Percentiles rank a stretch among this genome's conserved stretches.
phyloP scores from a whole-genome alignment of 2,329 filamentous ascomycete genomes.

The Plectosphaerella plurivora region DNA sequence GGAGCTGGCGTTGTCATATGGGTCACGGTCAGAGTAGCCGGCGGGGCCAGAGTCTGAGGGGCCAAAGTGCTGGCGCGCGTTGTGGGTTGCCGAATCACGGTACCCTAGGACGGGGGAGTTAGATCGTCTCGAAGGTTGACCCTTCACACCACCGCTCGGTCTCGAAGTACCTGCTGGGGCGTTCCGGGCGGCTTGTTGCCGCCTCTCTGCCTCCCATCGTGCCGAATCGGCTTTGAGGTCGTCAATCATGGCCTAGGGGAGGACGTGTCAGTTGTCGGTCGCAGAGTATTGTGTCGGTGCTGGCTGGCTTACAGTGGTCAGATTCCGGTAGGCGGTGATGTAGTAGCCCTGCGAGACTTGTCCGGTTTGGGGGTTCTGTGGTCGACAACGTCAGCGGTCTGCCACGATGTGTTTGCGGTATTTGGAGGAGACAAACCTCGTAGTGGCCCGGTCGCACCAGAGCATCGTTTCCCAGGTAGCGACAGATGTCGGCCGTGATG shows the following conservation, averaged over 20 bases:
- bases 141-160: slow-evolving; percentile 42
- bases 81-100: slow-evolving; percentile 47
- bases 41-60: slow-evolving; percentile 23
- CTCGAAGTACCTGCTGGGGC: slow-evolving; percentile 54
- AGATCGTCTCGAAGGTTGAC: slow-evolving; percentile 48
- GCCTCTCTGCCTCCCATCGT: slow-evolving; percentile 57
- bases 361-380: slow-evolving; percentile 48
- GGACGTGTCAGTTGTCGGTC: slow-evolving; percentile 11
- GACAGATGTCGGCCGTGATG: slow-evolving; percentile 79
- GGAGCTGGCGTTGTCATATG: slow-evolving; percentile 32
- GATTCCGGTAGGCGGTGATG: slow-evolving; percentile 73
- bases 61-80: slow-evolving; percentile 41
- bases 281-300: neutral
- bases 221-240: slow-evolving; percentile 59
- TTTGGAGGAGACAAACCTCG: slow-evolving; percentile 50
- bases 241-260: slow-evolving; percentile 56
- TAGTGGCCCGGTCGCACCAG: slow-evolving; percentile 71
- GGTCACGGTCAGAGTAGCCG: slow-evolving; percentile 32
- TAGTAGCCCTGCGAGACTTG: slow-evolving; percentile 68
- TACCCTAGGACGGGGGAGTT: slow-evolving; percentile 56
- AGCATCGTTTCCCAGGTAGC: slow-evolving; percentile 78
- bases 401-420: neutral
- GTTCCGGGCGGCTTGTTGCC: slow-evolving; percentile 49
- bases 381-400: slow-evolving; percentile 3
- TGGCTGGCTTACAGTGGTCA: slow-evolving; percentile 64